These are phyloP conservation scores for Yamadazyma jaroonii DNA, from an alignment of 1,139 yeast species.

Conservation along the genomic window DNA sequence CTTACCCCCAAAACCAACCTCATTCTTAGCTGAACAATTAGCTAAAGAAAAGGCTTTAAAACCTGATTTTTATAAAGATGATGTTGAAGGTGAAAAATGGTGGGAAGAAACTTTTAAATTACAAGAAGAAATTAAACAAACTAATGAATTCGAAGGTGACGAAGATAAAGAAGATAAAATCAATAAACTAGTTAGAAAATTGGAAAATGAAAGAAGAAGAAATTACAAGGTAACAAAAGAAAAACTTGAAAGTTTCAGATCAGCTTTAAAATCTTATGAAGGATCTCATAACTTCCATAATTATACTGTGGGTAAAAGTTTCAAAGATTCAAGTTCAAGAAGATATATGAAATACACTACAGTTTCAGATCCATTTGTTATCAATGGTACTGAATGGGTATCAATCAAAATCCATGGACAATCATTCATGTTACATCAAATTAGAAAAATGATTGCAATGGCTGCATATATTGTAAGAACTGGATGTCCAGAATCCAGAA, in stretches of 20 bases:
- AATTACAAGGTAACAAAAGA: conserved; percentile 61
- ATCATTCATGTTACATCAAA: conserved; percentile 97
- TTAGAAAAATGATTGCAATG: conserved; percentile 97
- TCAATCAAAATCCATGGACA: conserved; percentile 97
- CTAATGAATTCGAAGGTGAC: conserved; percentile 20
- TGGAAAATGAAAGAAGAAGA: conserved; percentile 71
- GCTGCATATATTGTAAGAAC: conserved; percentile 83
- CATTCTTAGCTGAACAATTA: conserved; percentile 61
- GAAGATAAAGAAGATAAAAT: conserved; percentile 26
- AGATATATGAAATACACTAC: conserved; percentile 77
- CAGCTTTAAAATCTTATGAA: conserved; percentile 67
- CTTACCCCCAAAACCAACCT: conserved; percentile 81
- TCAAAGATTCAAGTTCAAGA: conserved; percentile 79
- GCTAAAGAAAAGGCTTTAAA: conserved; percentile 47
- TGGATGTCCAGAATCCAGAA: conserved; percentile 76
- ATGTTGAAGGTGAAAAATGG: conserved; percentile 67
- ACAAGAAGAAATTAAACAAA: conserved; percentile 26
- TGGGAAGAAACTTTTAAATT: conserved; percentile 58
- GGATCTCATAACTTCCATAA: conserved; percentile 96
- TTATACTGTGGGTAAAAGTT: conserved; percentile 86
- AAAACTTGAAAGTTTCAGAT: conserved; percentile 60
- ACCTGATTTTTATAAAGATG: conserved; percentile 60
- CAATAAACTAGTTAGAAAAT: conserved; percentile 41
- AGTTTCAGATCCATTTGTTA: conserved; percentile 89
- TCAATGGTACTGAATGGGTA: conserved; percentile 94